Percentiles rank a stretch among this genome's conserved stretches.
These are phyloP conservation scores for Saccharomycopsis hybrid DNA, from an alignment of 1,139 yeast genomes.

Conservation along the genomic window DNA sequence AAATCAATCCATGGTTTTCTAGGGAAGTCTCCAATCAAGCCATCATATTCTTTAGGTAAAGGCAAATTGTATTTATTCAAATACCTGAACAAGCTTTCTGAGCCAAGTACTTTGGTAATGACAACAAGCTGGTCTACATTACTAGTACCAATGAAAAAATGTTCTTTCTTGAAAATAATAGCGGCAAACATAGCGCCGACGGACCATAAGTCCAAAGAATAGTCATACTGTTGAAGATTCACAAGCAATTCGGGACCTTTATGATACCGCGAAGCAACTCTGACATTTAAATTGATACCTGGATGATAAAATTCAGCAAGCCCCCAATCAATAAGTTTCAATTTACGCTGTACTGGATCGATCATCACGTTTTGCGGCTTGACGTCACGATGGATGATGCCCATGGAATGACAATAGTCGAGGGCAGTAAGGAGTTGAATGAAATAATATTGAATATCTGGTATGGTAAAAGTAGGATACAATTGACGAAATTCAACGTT, in stretches of 20 bases:
- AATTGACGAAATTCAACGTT: slow-evolving; percentile 68
- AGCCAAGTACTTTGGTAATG: slow-evolving; percentile 70
- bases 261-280: slow-evolving; percentile 76
- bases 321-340: slow-evolving; percentile 80
- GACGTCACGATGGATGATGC: slow-evolving; percentile 78
- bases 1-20: slow-evolving; percentile 65
- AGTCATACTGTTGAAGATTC: slow-evolving; percentile 69
- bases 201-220: slow-evolving; percentile 75
- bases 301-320: slow-evolving; percentile 76
- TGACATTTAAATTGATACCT: slow-evolving; percentile 71
- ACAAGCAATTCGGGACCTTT: slow-evolving; percentile 77
- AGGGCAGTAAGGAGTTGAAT: slow-evolving; percentile 63
- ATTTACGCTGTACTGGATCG: slow-evolving; percentile 55
- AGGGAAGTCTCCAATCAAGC: slow-evolving; percentile 56
- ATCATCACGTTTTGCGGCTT: slow-evolving; percentile 85
- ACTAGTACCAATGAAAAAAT: slow-evolving; percentile 72
- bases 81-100: slow-evolving; percentile 57
- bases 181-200: slow-evolving; percentile 80
- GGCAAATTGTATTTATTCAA: slow-evolving; percentile 54
- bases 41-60: slow-evolving; percentile 61
- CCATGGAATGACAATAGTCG: slow-evolving; percentile 76
- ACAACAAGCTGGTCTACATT: slow-evolving; percentile 77
- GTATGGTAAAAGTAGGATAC: slow-evolving; percentile 57
- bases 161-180: slow-evolving; percentile 68
- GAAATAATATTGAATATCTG: slow-evolving; percentile 66